These are phyloP conservation scores for Boletus tylopilopsis DNA, from an alignment of 768 basidiomycete species.

Conservation along the genomic window DNA sequence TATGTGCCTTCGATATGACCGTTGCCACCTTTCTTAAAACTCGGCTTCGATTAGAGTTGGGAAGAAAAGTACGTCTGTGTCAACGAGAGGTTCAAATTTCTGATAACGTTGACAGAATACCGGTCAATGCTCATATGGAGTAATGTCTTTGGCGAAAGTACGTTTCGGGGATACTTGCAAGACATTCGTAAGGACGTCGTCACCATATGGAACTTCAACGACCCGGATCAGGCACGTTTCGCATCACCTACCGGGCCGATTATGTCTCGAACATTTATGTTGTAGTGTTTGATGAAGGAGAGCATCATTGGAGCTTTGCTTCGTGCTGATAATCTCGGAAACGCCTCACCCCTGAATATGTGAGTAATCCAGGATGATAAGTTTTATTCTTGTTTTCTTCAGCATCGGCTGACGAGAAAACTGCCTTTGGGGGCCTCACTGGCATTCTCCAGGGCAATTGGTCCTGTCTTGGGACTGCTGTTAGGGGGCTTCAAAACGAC, in stretches of 20 bases:
- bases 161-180: conserved; percentile 9
- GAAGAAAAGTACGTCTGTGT: conserved; percentile 8
- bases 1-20: neutral
- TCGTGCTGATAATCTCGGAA: conserved; percentile 1
- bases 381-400: too few relatives aligned
- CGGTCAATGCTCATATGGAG: conserved; percentile 10
- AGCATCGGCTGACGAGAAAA: neutral
- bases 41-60: conserved; percentile 1
- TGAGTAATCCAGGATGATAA: too few relatives aligned
- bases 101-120: conserved; percentile 2
- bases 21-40: neutral
- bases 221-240: conserved; percentile 7
- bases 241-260: neutral
- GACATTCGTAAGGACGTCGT: conserved; percentile 11
- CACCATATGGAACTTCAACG: conserved; percentile 11
- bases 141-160: conserved; percentile 2
- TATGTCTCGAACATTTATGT: neutral
- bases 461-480: neutral
- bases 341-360: neutral
- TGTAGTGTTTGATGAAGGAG: conserved; percentile 10
- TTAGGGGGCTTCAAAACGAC: too few relatives aligned
- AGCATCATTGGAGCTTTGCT: neutral
- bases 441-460: neutral
- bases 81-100: neutral
- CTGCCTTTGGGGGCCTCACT: neutral